phyloP scores from a whole-genome alignment of 2,329 filamentous ascomycete species.

The Lasiodiplodia citricola region DNA sequence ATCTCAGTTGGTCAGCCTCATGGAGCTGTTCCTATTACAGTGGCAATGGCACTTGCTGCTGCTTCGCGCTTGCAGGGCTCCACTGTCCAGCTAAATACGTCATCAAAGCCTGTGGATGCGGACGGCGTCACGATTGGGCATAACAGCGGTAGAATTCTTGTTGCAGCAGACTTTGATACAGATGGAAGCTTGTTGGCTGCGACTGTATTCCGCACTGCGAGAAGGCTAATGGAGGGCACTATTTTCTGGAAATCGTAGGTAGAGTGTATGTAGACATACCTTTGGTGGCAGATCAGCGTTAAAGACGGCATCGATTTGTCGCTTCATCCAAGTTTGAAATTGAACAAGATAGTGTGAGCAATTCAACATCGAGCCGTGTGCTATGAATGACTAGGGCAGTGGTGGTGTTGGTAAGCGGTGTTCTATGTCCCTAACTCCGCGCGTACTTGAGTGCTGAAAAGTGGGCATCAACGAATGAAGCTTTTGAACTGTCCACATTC shows the following conservation, averaged over 20 bases:
- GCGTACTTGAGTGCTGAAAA: no score
- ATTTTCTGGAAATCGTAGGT: constrained; percentile 28
- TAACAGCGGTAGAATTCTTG: constrained; percentile 44
- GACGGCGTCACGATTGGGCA: constrained; percentile 46
- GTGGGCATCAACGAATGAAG: no score
- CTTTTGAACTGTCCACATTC: no score
- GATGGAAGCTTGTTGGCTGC: constrained; percentile 35
- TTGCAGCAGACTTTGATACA: constrained; percentile 40
- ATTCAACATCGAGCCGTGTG: no score
- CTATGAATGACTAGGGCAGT: no score
- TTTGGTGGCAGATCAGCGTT: no score
- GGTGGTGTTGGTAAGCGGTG: no score
- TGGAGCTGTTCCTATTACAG: constrained; percentile 50
- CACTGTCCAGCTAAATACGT: constrained; percentile 40
- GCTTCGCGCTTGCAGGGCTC: constrained; percentile 44
- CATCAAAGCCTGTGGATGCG: constrained; percentile 34
- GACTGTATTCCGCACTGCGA: constrained; percentile 44
- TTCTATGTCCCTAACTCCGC: no score
- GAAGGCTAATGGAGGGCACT: constrained; percentile 43
- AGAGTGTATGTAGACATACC: no score
- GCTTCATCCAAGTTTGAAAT: no score
- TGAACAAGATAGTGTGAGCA: no score
- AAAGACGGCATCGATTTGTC: no score
- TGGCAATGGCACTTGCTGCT: constrained; percentile 50
- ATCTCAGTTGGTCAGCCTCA: constrained; percentile 51